Base-by-base conservation (phyloP, 306 rosid species). In the Ammopiptanthus mongolicus region DNA sequence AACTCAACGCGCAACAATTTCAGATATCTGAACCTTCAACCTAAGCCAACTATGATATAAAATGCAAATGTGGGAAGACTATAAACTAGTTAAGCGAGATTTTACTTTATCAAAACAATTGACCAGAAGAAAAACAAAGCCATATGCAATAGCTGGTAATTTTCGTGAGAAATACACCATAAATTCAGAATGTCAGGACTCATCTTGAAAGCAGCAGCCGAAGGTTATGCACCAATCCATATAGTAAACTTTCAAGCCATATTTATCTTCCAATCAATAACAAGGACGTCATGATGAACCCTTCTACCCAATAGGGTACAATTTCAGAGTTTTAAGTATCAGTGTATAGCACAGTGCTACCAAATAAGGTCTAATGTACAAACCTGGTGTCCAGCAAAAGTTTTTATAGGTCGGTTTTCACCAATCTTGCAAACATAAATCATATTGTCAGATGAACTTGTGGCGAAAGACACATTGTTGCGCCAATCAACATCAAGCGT, bases 401-500 rank as follows among this genome's bases (percentile, higher is more conserved):
- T 76, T 80, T 89, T 91, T 78, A 89, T 65, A 36, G 98, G 98
- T 42, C 69, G 87, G 75, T 53, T 83, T 64, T 91, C 98, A 53
- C 98, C 98, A 81, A 93, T 83, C 86, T 91, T 93, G 91, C 96
- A 91, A 11, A 91, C 97, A 84, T 88, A 82, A 77, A 93, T 93
- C 97, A 87, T 93, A 76, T 81, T 59, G 77, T 93, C 98, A 3
- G 97, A 85, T 52, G 97, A 93, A 84, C 98, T 91, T 72, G 93
- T 86, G 7, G 98, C 98, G 80, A 93, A 91, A n/a, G 96, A 88
- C 50, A 81, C 80, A 84, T 93, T 91, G 82, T 86, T 88, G 78
- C 98, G 96, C 98, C 98, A 93, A 72, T 93, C 98, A 62, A 91
- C 97, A 88, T 93, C 97, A 78, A 93, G 98, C 12, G 91, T 88